Evolutionary conservation across 2,329 filamentous ascomycete species (phyloP), one percentile per base, ranked within the genome.

Genomic region (Alternaria rosae): DNA sequence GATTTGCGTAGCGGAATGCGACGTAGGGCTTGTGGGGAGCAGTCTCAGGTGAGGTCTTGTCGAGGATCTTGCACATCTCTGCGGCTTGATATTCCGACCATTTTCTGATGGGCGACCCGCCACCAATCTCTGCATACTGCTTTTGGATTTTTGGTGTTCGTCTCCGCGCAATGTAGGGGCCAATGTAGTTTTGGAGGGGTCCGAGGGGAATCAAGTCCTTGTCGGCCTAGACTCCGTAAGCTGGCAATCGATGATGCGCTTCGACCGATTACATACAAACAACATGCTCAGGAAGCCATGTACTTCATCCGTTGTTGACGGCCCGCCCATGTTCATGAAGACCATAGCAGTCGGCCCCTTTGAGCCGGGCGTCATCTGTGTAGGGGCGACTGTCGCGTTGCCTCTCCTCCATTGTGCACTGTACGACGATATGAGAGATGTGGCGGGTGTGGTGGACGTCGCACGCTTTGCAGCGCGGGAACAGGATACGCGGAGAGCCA

Each of bases 281-380:
- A 99, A 84, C 71, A 94, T 89, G 78, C 91, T 95, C 50, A 99
- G 83, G 76, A 98, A 99, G 80, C 91, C 89, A 71, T 91, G 90
- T 35, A 99, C 95, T 82, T 99, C 93, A 69, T 90, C 88, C 5
- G 91, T 91, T 5, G 92, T 97, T 1, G 92, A 92, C 4, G 95
- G 95, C 0, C 95, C 95, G 62, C 95, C 95, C 95, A 99, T 99
- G 82, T 99, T 99, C 82, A 99, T 88, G 76, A 99, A 97, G 13
- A 99, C 95, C 89, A 99, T 98, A 44, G 95, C 95, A 5, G 95
- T 99, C 8, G 94, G 93, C 0, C 94, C 94, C 76, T 92, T 87
- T 3, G 86, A 85, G 51, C 86, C 87, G 1, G 87, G 87, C 7
- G 87, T 85, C 85, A 93, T 86, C 78, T 96, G 92, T 23, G 96